Percentiles rank a stretch among this genome's conserved stretches.
phyloP scores from a whole-genome alignment of 306 rosid genomes.

The Glycyrrhiza uralensis region DNA sequence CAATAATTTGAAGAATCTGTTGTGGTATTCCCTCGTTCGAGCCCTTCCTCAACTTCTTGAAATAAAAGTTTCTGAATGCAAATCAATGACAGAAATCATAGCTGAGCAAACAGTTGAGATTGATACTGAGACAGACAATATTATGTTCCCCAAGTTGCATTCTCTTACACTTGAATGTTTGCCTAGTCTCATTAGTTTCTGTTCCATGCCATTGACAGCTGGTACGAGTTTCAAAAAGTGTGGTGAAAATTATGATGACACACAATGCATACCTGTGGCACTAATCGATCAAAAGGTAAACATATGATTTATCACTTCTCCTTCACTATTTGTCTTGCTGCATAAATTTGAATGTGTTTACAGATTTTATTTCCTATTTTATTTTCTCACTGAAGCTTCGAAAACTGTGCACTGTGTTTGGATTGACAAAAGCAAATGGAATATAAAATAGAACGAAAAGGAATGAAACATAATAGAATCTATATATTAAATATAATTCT shows the following conservation, averaged over 20 bases:
- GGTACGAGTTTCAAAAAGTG: too few relatives aligned
- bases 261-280: not conserved
- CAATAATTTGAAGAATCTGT: not conserved
- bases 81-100: not conserved
- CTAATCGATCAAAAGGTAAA: not conserved
- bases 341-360: not conserved
- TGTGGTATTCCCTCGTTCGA: not conserved
- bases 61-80: not conserved
- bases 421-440: too few relatives aligned
- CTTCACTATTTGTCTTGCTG: not conserved
- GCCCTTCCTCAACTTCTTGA: not conserved
- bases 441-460: too few relatives aligned
- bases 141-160: not conserved
- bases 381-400: too few relatives aligned
- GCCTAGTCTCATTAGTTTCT: not conserved
- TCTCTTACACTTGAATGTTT: not conserved
- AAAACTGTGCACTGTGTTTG: too few relatives aligned
- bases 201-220: not conserved
- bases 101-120: too few relatives aligned
- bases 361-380: not conserved
- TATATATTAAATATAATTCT: too few relatives aligned
- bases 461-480: too few relatives aligned
- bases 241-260: too few relatives aligned
- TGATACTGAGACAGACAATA: not conserved
- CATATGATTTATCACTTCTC: not conserved